Percentiles rank a stretch among this genome's conserved stretches.
Evolutionary conservation across 1,139 yeast species (phyloP).

Genomic region (Meyerozyma sp.): DNA sequence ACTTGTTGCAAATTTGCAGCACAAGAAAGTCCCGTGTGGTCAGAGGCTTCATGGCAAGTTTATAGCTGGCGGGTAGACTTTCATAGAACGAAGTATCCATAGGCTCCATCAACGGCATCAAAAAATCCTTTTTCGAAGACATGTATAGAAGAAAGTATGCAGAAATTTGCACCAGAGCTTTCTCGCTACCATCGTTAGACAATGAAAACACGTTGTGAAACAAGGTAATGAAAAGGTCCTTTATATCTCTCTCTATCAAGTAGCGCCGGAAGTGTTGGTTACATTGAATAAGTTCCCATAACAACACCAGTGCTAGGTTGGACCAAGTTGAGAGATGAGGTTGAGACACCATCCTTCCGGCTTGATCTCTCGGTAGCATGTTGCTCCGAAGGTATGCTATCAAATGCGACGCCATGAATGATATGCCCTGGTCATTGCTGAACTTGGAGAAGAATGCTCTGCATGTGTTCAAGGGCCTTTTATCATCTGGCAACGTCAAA

Average conservation of each 20-base stretch:
- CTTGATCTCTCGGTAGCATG: constrained; percentile 16
- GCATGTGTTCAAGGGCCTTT: constrained; percentile 41
- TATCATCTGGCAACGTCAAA: constrained; percentile 25
- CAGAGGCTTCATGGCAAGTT: constrained; percentile 27
- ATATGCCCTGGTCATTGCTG: constrained; percentile 49
- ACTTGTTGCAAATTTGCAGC: constrained; percentile 42
- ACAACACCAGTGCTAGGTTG: constrained; percentile 51
- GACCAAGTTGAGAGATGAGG: constrained; percentile 45
- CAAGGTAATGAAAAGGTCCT: constrained; percentile 51
- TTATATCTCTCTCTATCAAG: constrained; percentile 42
- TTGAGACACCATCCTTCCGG: constrained; percentile 6
- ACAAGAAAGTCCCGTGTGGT: constrained; percentile 62
- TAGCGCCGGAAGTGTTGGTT: constrained; percentile 49
- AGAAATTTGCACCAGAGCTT: constrained; percentile 52
- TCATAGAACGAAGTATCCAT: constrained; percentile 36
- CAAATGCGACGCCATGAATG: constrained; percentile 41
- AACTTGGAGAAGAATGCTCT: constrained; percentile 49
- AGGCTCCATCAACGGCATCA: constrained; percentile 33
- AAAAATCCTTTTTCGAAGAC: constrained; percentile 43
- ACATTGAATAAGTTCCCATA: constrained; percentile 78
- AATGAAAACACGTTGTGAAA: constrained; percentile 54
- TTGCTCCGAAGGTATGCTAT: constrained; percentile 45
- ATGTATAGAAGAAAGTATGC: constrained; percentile 58
- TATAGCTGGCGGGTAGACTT: constrained; percentile 44
- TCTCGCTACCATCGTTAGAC: constrained; percentile 19